Conservation (phyloP, 78 protist genomes). For the Emiliania huxleyi region DNA sequence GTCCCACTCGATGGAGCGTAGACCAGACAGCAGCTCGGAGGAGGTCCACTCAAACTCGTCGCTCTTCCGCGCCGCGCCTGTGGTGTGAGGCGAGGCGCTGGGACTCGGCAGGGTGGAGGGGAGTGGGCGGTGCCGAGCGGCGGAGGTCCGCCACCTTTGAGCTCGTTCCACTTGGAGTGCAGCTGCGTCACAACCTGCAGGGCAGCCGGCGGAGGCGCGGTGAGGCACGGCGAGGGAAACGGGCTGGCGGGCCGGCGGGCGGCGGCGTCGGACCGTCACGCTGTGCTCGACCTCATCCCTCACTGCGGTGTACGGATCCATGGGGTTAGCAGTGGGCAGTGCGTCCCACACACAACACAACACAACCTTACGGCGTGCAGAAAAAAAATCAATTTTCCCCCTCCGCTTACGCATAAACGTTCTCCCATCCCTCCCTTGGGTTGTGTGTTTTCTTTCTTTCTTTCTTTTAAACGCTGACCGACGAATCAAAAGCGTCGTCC, state of each 20-base stretch:
- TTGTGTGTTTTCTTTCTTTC: too few relatives aligned
- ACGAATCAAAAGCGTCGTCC: too few relatives aligned
- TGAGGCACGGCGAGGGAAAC: neutral
- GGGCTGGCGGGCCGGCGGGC: neutral
- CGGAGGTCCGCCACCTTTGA: neutral
- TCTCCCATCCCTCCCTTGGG: too few relatives aligned
- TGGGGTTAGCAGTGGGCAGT: too few relatives aligned
- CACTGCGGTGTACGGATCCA: neutral
- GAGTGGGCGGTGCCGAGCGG: neutral
- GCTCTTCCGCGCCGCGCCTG: neutral
- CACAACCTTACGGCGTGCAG: too few relatives aligned
- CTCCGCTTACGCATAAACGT: too few relatives aligned
- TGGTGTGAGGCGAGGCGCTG: too few relatives aligned
- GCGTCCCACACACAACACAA: too few relatives aligned
- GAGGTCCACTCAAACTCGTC: neutral
- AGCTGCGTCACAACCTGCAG: neutral
- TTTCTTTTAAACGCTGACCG: too few relatives aligned
- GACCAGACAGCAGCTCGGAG: neutral
- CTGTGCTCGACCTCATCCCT: neutral
- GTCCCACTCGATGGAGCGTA: constrained; percentile 12
- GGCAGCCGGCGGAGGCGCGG: neutral
- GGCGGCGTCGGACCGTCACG: neutral
- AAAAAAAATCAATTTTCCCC: too few relatives aligned
- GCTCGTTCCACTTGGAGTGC: neutral
- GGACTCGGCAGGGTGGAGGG: neutral